These are phyloP conservation scores for Gonapodya sp. DNA, from an alignment of 192 early-diverging fungal species.

Conservation along the genomic window DNA sequence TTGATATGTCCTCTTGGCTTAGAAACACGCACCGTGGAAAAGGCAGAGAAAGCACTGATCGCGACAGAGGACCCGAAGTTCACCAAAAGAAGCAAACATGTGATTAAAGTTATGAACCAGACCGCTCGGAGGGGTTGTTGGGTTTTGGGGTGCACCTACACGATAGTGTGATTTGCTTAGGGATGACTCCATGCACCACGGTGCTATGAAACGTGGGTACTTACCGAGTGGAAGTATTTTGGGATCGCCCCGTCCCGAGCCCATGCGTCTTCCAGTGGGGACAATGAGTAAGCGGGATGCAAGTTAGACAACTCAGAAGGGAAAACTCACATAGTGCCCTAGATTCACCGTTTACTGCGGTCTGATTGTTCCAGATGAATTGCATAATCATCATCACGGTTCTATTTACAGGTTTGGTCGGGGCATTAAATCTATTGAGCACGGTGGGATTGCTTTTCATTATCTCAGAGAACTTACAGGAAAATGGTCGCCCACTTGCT, in stretches of 20 bases:
- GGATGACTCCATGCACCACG: neutral
- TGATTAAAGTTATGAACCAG: constrained; percentile 1
- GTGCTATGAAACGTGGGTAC: no score
- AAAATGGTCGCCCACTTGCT: constrained; percentile 3
- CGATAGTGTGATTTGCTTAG: neutral
- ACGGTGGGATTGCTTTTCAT: neutral
- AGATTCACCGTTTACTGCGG: neutral
- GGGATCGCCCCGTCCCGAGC: neutral
- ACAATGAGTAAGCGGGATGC: neutral
- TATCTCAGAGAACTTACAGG: neutral
- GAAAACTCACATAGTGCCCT: neutral
- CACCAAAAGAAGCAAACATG: neutral
- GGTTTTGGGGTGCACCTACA: neutral
- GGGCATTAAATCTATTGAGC: neutral
- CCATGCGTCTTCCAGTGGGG: neutral
- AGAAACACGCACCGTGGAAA: neutral
- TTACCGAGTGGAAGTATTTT: constrained; percentile 7
- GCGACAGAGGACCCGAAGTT: neutral
- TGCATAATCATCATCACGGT: neutral
- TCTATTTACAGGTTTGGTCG: neutral
- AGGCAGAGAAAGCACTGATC: constrained; percentile 3
- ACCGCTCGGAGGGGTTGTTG: neutral
- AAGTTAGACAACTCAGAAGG: neutral
- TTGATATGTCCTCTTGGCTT: neutral
- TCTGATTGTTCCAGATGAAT: constrained; percentile 4